Conservation (phyloP, 31 red algal species). For the Asparagopsis taxiformis region DNA sequence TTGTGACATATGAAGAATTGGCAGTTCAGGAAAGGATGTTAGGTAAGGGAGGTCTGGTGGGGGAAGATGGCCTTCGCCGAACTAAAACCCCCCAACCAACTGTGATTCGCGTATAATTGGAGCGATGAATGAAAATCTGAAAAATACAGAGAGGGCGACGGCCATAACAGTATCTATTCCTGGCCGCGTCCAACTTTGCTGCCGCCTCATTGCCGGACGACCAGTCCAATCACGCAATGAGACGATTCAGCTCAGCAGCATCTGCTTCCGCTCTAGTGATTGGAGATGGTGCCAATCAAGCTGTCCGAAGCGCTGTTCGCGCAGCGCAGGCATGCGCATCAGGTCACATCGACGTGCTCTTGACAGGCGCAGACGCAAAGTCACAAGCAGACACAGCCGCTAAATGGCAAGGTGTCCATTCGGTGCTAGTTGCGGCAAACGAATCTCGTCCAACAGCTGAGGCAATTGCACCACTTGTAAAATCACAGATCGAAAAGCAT, state of each 20-base stretch:
- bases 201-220: background rate
- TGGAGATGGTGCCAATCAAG: constrained; percentile 25
- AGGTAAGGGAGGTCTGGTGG: no score
- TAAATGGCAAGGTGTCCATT: constrained; percentile 19
- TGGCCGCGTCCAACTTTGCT: background rate
- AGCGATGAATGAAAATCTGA: background rate
- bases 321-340: constrained; percentile 28
- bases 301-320: constrained; percentile 30
- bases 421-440: constrained; percentile 14
- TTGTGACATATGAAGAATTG: no score
- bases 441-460: constrained; percentile 37
- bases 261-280: constrained; percentile 28
- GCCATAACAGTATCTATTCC: background rate
- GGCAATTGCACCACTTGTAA: constrained; percentile 28
- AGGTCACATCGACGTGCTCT: constrained; percentile 27
- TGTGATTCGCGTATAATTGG: no score
- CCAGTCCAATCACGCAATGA: no score
- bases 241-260: background rate
- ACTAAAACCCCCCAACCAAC: no score
- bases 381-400: constrained; percentile 18
- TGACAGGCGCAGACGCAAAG: constrained; percentile 13
- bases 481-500: constrained; percentile 19
- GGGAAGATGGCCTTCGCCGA: no score
- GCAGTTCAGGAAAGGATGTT: no score
- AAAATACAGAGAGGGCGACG: background rate